Conservation (phyloP, 2,329 filamentous ascomycete species). For the Dichotomopilus funicola region DNA sequence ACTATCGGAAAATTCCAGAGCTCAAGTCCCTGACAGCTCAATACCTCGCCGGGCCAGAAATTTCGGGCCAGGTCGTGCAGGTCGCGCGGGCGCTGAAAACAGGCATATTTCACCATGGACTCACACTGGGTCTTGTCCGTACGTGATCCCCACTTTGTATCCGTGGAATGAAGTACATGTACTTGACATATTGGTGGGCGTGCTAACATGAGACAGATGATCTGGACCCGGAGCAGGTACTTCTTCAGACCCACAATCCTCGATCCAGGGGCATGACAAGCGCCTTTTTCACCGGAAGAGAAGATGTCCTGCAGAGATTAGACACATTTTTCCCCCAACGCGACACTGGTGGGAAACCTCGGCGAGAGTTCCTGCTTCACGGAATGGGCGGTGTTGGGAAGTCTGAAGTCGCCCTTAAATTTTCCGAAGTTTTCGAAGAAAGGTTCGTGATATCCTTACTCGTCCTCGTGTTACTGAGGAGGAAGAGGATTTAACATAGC, state of each 20-base stretch:
- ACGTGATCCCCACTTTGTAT: background rate
- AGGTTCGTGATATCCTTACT: conserved; percentile 11
- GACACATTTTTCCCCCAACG: conserved; percentile 14
- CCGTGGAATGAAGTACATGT: background rate
- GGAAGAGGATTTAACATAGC: background rate
- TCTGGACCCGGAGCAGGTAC: conserved; percentile 16
- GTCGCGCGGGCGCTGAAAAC: conserved; percentile 18
- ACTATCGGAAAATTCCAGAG: conserved; percentile 25
- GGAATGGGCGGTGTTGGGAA: conserved; percentile 30
- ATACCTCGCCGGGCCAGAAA: conserved; percentile 19
- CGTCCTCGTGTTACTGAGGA: too few relatives aligned
- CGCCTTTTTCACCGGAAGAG: conserved; percentile 25
- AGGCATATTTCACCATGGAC: conserved; percentile 4
- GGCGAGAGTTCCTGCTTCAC: conserved; percentile 24
- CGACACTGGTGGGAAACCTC: background rate
- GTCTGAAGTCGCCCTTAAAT: conserved; percentile 28
- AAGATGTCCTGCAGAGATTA: conserved; percentile 21
- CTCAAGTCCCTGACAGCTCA: conserved; percentile 21
- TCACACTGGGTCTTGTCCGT: conserved; percentile 22
- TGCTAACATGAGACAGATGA: conserved; percentile 2
- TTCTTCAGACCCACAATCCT: conserved; percentile 4
- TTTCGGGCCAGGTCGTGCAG: conserved; percentile 18
- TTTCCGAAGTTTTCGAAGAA: conserved; percentile 17
- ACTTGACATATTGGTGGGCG: background rate
- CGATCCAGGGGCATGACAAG: conserved; percentile 12